Evolutionary conservation across 192 early-diverging fungal genomes (phyloP), one percentile per base, ranked within the genome.

Genomic region (Backusella tarrabulga): DNA sequence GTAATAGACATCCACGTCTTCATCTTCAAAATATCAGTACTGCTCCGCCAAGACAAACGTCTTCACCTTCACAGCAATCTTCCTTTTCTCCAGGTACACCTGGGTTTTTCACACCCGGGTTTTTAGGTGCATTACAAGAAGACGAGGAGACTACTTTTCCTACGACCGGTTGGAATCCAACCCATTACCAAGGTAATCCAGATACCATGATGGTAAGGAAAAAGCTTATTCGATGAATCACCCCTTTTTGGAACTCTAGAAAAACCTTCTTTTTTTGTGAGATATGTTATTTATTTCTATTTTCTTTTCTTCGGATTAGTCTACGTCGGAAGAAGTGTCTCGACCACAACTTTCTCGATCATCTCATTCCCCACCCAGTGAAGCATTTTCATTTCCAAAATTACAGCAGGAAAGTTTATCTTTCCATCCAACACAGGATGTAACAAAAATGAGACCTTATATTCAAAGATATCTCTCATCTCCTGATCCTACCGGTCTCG

Each of bases 41-140:
- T 2, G 56, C 56, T 63, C 46, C 75, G 0, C 68, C 63, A 34
- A 40, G 21, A 15, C 67, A 69, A 4, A 36, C 63, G 23, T 35
- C 76, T 34, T 29, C 76, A 52, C 4, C 82, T 76, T 23, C 15
- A 29, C 66, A 63, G 29, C 41, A 72, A 50, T 23, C 21, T 6
- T 29, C 56, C 26, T 63, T 67, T 42, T 75, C 79, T 83, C 92
- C 90, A 11, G 81, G 82, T 12, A 91, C 90, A 19, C 92, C 92
- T 0, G 89, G 86, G 17, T 91, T 93, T 83, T 93, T 93, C 41
- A 89, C 91, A 54, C 90, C 92, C 17, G 88, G 86, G 38, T 93
- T 93, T 75, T 81, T 89, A 41, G 90, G 91, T n/a, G 86, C 92
- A 8, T 78, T 93, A 42, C 82, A 82, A 70, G 84, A 78, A 77